Conservation (phyloP, 2,329 filamentous ascomycete genomes). For the Didymella keratinophila region DNA sequence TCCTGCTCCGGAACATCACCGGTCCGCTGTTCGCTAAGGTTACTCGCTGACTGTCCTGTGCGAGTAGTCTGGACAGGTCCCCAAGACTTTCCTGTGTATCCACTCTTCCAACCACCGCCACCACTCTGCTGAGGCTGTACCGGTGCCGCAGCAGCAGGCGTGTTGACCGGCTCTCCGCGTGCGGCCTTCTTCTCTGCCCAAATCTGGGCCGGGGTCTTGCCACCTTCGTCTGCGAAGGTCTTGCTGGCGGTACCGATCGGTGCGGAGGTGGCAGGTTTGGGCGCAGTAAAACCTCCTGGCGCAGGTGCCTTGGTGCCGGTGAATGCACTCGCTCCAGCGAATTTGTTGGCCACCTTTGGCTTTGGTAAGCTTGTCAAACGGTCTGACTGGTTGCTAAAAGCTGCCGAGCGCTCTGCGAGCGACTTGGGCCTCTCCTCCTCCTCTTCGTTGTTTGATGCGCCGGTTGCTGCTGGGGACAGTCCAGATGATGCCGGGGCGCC, state of each 20-base stretch:
- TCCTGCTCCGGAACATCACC: constrained; percentile 60
- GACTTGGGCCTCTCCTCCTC: constrained; percentile 60
- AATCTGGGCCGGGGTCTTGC: constrained; percentile 94
- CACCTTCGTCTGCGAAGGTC: constrained; percentile 92
- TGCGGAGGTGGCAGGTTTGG: constrained; percentile 65
- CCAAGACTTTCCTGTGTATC: constrained; percentile 90
- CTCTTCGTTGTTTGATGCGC: constrained; percentile 55
- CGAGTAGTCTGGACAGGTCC: constrained; percentile 78
- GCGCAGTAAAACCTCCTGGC: constrained; percentile 72
- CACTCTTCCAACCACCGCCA: constrained; percentile 83
- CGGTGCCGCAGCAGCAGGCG: constrained; percentile 52
- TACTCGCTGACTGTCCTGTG: constrained; percentile 68
- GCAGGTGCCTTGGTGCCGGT: constrained; percentile 88
- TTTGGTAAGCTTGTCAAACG: constrained; percentile 89
- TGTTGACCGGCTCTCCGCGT: constrained; percentile 66
- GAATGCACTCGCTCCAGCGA: constrained; percentile 75
- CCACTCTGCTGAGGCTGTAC: constrained; percentile 73
- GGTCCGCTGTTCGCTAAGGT: constrained; percentile 68
- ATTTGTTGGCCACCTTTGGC: constrained; percentile 92
- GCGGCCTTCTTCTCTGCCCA: constrained; percentile 98
- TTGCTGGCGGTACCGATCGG: constrained; percentile 83
- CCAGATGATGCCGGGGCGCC: constrained; percentile 43
- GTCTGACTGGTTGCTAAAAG: constrained; percentile 74
- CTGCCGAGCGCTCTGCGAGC: constrained; percentile 77
- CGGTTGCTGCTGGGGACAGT: constrained; percentile 56